A percentile compares a stretch with the other conserved stretches of the same genome.
These are phyloP conservation scores for Microdochium trichocladiopsis DNA, from an alignment of 2,329 filamentous ascomycete species.

Conservation along the genomic window DNA sequence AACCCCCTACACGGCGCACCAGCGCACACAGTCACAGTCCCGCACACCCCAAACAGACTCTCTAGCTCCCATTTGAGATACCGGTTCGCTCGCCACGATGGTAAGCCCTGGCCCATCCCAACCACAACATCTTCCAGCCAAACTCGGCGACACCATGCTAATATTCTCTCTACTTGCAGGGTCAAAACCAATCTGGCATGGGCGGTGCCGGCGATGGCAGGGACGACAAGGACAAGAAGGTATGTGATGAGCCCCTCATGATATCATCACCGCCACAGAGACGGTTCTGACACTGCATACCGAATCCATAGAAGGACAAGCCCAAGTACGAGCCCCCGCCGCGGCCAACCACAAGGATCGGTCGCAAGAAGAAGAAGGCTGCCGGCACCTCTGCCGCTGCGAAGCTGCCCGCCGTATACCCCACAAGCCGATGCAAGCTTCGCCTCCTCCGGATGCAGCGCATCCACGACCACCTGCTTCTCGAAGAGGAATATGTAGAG, in stretches of 20 bases:
- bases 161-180: constrained; percentile 39
- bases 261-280: not conserved
- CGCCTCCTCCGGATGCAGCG: constrained; percentile 96
- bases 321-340: constrained; percentile 99
- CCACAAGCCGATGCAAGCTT: constrained; percentile 95
- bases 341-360: constrained; percentile 91
- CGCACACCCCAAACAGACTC: not conserved
- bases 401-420: constrained; percentile 90
- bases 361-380: constrained; percentile 96
- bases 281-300: not conserved
- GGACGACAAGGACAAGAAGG: constrained; percentile 93
- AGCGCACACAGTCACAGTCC: not conserved
- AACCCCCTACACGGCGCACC: not conserved
- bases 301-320: constrained; percentile 78
- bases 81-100: constrained; percentile 6
- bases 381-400: constrained; percentile 89
- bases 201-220: constrained; percentile 69
- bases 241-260: constrained; percentile 25
- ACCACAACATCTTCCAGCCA: not conserved
- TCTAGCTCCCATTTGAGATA: not conserved
- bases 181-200: constrained; percentile 83
- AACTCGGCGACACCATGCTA: not conserved
- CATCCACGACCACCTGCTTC: constrained; percentile 91
- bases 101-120: not conserved
- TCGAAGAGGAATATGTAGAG: constrained; percentile 98